Base-by-base conservation (phyloP, 169 alveolate species). In the Besnoitia besnoiti region DNA sequence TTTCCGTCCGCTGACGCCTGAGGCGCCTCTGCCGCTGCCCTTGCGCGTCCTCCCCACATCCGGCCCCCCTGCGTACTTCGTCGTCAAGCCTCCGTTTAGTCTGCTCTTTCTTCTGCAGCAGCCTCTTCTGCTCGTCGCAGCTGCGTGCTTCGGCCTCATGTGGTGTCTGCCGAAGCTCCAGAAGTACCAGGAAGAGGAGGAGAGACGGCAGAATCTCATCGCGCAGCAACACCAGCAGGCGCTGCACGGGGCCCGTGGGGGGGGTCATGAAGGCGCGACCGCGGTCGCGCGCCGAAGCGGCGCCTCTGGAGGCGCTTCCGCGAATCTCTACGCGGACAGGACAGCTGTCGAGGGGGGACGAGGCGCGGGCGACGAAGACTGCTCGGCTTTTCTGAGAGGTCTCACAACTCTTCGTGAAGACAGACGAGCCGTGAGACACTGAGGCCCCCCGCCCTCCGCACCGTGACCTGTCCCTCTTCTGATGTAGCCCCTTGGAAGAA, bases 41-140 rank as follows among this genome's bases (percentile, higher is more conserved):
- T 39, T 77, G 16, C 87, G 33, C 4, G 10, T 77, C 0, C 59
- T 16, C n/a, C 50, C 59, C 19, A 35, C 61, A 2, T 5, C 87
- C 1, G 55, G 55, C n/a, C 55, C 87, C 0, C 87, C 87, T 19
- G 59, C 59, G 7, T 77, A 77, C 59, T 77, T 77, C 35, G 59
- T 35, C 33, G 87, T 77, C 8, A 77, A 42, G 21, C 87, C 87
- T 3, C 87, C 87, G 16, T 77, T 77, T 55, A 77, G 59, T 39
- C 87, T 77, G 50, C 87, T 77, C 39, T 37, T 77, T 40, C 87
- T 77, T 27, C 87, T 77, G 14, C 87, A 77, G 35, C 87, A 77
- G 87, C 87, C 87, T 0, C 49, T 77, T 12, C 87, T 77, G 30
- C 87, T 77, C 33, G 87, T 77, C 37, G 87, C 61, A 2, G 55